A percentile compares a stretch with the other conserved stretches of the same genome.
These are phyloP conservation scores for Pontederia crassipes DNA, from an alignment of 176 grass and related monocot species.

Conservation along the genomic window DNA sequence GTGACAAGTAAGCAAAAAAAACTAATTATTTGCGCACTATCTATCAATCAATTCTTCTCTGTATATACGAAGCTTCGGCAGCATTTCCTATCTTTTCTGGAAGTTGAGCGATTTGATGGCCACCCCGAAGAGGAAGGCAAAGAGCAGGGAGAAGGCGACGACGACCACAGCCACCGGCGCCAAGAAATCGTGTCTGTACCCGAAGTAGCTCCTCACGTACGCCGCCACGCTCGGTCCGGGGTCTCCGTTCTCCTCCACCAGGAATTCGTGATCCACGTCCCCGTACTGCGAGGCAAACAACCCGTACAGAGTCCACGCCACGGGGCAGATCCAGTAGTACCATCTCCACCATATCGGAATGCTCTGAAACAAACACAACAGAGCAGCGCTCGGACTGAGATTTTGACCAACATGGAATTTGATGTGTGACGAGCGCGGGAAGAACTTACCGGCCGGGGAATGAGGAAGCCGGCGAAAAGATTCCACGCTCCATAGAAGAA, in stretches of 20 bases:
- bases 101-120: constrained; percentile 73
- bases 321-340: constrained; percentile 59
- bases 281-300: constrained; percentile 59
- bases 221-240: constrained; percentile 11
- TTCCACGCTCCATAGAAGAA: constrained; percentile 77
- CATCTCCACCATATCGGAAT: constrained; percentile 79
- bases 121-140: constrained; percentile 65
- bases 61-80: too few relatives aligned
- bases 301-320: constrained; percentile 68
- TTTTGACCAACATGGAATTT: neutral
- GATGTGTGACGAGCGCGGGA: neutral
- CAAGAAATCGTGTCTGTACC: constrained; percentile 48
- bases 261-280: neutral
- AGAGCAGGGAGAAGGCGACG: constrained; percentile 29
- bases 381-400: too few relatives aligned
- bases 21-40: too few relatives aligned
- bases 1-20: too few relatives aligned
- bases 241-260: too few relatives aligned
- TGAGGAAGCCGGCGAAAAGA: constrained; percentile 71
- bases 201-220: constrained; percentile 38
- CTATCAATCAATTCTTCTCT: too few relatives aligned
- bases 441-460: constrained; percentile 54
- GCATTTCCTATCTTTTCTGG: constrained; percentile 43
- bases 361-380: constrained; percentile 22
- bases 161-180: constrained; percentile 45